phyloP scores from a whole-genome alignment of 306 rosid genomes.

The Prunus armeniaca region DNA sequence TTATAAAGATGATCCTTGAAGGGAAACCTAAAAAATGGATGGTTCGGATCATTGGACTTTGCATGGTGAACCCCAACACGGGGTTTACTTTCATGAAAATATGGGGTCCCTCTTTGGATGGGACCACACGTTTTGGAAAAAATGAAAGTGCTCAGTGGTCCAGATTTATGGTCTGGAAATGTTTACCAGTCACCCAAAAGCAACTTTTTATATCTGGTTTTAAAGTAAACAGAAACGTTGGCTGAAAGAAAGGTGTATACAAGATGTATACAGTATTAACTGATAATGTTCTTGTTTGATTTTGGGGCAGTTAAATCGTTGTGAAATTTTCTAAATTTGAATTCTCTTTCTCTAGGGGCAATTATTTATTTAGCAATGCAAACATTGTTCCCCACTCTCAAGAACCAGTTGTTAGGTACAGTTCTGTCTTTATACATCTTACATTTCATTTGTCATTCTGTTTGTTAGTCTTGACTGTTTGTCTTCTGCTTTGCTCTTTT shows the following conservation, averaged over 20 bases:
- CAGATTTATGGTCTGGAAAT: neutral
- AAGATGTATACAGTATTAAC: neutral
- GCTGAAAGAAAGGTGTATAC: neutral
- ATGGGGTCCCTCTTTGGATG: neutral
- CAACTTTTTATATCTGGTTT: neutral
- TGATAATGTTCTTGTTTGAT: constrained; percentile 6
- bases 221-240: neutral
- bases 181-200: constrained; percentile 1
- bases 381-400: constrained; percentile 45
- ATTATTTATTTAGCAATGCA: constrained; percentile 29
- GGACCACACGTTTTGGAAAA: neutral
- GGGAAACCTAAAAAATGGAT: neutral
- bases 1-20: neutral
- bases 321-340: neutral
- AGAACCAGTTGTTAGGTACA: constrained; percentile 58
- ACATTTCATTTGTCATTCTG: neutral
- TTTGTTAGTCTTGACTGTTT: neutral
- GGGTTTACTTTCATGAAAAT: neutral
- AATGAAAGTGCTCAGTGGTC: neutral
- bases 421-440: constrained; percentile 9
- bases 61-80: neutral
- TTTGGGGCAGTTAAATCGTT: neutral
- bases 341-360: constrained; percentile 43
- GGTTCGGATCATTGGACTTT: neutral
- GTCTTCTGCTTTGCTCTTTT: constrained; percentile 11